phyloP scores from a whole-genome alignment of 2,329 filamentous ascomycete species.

The Arthrobotrys pseudoclavata region DNA sequence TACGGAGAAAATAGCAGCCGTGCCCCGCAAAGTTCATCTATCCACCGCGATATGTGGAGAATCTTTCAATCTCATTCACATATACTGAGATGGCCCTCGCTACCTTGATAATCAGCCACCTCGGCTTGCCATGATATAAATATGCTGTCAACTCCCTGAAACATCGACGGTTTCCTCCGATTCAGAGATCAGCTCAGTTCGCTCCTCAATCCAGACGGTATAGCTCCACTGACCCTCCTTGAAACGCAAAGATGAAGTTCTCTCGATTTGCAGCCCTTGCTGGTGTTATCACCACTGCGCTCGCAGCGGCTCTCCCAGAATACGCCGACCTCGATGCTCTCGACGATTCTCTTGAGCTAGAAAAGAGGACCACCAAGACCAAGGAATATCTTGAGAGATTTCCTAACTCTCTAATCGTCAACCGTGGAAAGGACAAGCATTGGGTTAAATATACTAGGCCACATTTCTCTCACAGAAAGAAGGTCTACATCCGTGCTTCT shows the following conservation, averaged over 20 bases:
- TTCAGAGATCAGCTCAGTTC: constrained; percentile 46
- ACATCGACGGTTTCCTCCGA: constrained; percentile 37
- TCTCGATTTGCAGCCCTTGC: constrained; percentile 51
- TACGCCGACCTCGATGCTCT: constrained; percentile 50
- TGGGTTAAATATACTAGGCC: constrained; percentile 52
- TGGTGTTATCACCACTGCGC: constrained; percentile 39
- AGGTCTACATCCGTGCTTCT: constrained; percentile 71
- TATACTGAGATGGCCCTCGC: neutral
- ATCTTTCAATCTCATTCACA: constrained; percentile 9
- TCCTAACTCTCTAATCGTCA: constrained; percentile 44
- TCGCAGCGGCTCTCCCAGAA: constrained; percentile 48
- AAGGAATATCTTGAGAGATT: constrained; percentile 37
- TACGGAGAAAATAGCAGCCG: constrained; percentile 58
- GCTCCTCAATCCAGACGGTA: constrained; percentile 26
- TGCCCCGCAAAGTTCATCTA: constrained; percentile 55
- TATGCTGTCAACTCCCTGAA: constrained; percentile 38
- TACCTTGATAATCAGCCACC: neutral
- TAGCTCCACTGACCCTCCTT: neutral
- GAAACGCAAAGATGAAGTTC: constrained; percentile 50
- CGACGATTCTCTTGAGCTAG: constrained; percentile 30
- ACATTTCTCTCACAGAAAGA: constrained; percentile 66
- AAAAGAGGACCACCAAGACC: constrained; percentile 22
- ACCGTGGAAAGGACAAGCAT: constrained; percentile 51
- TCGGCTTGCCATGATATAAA: constrained; percentile 41
- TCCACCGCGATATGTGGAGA: constrained; percentile 20